phyloP scores from a whole-genome alignment of 1,284 basidiomycete species.

The Hemileia vastatrix region DNA sequence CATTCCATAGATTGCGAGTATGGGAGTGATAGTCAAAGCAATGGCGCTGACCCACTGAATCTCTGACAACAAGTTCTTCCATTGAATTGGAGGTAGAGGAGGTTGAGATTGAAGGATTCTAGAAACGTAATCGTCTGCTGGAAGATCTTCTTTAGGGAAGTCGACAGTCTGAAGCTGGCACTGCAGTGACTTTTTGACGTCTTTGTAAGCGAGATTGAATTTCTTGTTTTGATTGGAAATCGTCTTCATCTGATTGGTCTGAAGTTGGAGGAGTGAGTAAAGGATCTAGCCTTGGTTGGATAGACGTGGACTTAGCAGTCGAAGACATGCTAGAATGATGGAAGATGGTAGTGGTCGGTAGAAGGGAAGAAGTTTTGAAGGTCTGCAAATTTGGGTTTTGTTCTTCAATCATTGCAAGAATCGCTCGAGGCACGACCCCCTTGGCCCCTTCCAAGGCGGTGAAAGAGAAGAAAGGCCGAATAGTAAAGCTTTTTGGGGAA shows the following conservation, averaged over 20 bases:
- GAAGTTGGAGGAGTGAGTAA: background rate
- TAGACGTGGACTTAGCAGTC: too few species aligned
- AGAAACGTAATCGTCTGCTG: background rate
- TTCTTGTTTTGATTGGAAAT: background rate
- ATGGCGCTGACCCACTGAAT: slow-evolving; percentile 42
- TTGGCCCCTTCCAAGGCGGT: too few species aligned
- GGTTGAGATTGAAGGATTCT: too few species aligned
- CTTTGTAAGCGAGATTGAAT: background rate
- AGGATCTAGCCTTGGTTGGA: background rate
- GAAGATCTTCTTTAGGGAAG: too few species aligned
- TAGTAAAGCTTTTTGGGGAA: too few species aligned
- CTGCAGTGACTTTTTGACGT: background rate
- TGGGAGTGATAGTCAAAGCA: slow-evolving; percentile 34
- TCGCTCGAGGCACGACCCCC: too few species aligned
- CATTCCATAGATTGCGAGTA: slow-evolving; percentile 37
- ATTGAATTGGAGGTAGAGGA: slow-evolving; percentile 35
- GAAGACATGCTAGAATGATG: too few species aligned
- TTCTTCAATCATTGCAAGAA: too few species aligned
- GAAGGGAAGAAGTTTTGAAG: too few species aligned
- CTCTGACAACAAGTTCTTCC: slow-evolving; percentile 38
- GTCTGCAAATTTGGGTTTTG: too few species aligned
- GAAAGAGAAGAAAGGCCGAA: too few species aligned
- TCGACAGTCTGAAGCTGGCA: background rate
- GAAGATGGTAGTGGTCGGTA: too few species aligned
- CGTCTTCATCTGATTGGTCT: background rate